phyloP scores from a whole-genome alignment of 2,329 filamentous ascomycete genomes.

The Periconia sp. region DNA sequence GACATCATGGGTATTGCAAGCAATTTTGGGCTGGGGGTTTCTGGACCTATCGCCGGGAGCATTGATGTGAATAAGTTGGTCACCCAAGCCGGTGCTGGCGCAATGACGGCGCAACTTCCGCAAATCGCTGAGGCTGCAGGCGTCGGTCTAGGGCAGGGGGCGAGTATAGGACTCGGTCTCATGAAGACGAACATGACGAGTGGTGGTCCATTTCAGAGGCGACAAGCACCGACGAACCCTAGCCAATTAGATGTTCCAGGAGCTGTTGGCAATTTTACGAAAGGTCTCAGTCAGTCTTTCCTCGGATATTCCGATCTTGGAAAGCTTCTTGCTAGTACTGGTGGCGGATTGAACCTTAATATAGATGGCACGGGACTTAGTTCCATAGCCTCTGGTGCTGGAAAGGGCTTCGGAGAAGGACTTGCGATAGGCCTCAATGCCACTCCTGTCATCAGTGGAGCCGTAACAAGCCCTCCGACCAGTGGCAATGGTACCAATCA shows the following conservation, averaged over 20 bases:
- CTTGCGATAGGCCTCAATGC: conserved; percentile 27
- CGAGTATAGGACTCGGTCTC: conserved; percentile 28
- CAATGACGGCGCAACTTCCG: conserved; percentile 25
- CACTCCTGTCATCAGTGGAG: conserved; percentile 10
- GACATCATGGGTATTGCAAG: conserved; percentile 29
- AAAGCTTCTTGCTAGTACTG: conserved; percentile 6
- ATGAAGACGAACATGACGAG: conserved; percentile 3
- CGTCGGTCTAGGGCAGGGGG: conserved; percentile 33
- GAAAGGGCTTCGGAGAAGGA: conserved; percentile 34
- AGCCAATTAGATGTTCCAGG: conserved; percentile 21
- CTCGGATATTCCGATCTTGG: conserved; percentile 25
- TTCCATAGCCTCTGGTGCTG: conserved; percentile 32
- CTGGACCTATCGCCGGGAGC: conserved; percentile 28
- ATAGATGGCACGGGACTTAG: conserved; percentile 20
- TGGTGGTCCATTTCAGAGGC: conserved; percentile 6
- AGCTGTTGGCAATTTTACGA: conserved; percentile 27
- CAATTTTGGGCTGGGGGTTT: conserved; percentile 34
- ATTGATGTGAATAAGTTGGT: conserved; percentile 26
- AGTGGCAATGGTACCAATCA: conserved; percentile 13
- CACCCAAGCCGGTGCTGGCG: conserved; percentile 12
- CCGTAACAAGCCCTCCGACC: conserved; percentile 5
- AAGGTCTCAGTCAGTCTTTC: conserved; percentile 34
- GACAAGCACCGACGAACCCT: conserved; percentile 15
- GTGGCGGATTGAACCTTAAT: conserved; percentile 11
- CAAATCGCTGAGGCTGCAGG: conserved; percentile 34